phyloP scores from a whole-genome alignment of 441 rosid genomes.

The Dalechampia spathulata region DNA sequence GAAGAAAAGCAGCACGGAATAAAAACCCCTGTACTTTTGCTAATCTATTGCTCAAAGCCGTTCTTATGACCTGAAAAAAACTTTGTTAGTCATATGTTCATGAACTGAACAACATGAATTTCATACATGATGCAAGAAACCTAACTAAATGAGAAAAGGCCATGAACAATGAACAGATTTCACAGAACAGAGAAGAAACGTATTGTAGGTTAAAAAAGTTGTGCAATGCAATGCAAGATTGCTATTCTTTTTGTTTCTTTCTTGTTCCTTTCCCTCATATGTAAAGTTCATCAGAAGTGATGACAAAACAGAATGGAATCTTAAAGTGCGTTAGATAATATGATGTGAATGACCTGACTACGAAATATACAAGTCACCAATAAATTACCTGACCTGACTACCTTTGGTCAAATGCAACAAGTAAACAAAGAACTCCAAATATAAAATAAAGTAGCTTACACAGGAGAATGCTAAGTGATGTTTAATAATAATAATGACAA shows the following conservation, averaged over 20 bases:
- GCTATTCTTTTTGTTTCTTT: background rate
- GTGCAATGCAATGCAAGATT: background rate
- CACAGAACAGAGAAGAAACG: background rate
- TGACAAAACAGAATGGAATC: background rate
- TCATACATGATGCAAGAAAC: background rate
- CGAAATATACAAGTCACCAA: too few species aligned
- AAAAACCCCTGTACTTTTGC: conserved; percentile 99
- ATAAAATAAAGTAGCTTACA: too few species aligned
- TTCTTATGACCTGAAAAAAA: conserved; percentile 69
- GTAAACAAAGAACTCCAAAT: too few species aligned
- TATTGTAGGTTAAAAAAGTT: background rate
- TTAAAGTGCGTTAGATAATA: too few species aligned
- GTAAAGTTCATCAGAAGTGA: background rate
- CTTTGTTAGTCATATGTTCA: background rate
- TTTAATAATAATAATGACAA: too few species aligned
- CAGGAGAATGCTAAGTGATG: background rate
- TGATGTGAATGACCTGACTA: too few species aligned
- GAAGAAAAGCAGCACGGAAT: conserved; percentile 96
- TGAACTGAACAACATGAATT: background rate
- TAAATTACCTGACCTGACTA: too few species aligned
- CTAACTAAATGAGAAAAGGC: background rate
- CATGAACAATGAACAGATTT: background rate
- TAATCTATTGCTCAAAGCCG: conserved; percentile 91
- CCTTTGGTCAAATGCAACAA: background rate
- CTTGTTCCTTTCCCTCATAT: background rate